These are phyloP conservation scores for Thalassiosira ordinaria DNA, from an alignment of 352 stramenopile species.

Conservation along the genomic window DNA sequence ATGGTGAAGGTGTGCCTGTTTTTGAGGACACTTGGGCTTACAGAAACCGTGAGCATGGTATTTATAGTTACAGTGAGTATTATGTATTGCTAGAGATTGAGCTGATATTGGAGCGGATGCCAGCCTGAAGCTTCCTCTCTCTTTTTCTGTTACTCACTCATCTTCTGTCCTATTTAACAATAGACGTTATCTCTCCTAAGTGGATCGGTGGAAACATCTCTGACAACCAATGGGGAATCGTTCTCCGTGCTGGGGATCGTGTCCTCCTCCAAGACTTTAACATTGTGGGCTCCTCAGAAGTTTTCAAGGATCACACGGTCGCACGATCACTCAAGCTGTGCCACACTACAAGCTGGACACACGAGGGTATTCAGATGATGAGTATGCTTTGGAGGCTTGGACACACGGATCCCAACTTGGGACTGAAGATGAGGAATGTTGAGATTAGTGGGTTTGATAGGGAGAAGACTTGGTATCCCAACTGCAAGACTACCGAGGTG, in stretches of 20 bases:
- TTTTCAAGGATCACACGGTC: constrained; percentile 50
- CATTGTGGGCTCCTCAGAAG: constrained; percentile 32
- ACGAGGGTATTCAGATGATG: constrained; percentile 45
- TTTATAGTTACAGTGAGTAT: constrained; percentile 49
- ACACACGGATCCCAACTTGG: constrained; percentile 23
- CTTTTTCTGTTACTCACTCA: too few relatives aligned
- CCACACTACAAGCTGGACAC: constrained; percentile 14
- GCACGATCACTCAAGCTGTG: constrained; percentile 36
- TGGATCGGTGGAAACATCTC: constrained; percentile 50
- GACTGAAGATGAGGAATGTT: constrained; percentile 50
- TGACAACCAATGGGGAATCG: constrained; percentile 57
- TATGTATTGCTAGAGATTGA: too few relatives aligned
- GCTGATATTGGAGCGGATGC: too few relatives aligned
- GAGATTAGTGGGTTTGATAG: constrained; percentile 59
- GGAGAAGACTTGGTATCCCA: constrained; percentile 38
- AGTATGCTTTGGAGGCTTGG: constrained; percentile 18
- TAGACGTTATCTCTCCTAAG: too few relatives aligned
- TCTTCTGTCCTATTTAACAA: too few relatives aligned
- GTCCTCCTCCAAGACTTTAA: constrained; percentile 34
- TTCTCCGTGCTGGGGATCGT: constrained; percentile 23
- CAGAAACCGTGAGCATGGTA: constrained; percentile 52
- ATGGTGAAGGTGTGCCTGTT: constrained; percentile 28
- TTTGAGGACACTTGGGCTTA: constrained; percentile 54
- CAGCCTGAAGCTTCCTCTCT: too few relatives aligned
- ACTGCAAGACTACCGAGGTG: constrained; percentile 26